phyloP scores from a whole-genome alignment of 805 yeast genomes.

The Nakazawaea peltata region DNA sequence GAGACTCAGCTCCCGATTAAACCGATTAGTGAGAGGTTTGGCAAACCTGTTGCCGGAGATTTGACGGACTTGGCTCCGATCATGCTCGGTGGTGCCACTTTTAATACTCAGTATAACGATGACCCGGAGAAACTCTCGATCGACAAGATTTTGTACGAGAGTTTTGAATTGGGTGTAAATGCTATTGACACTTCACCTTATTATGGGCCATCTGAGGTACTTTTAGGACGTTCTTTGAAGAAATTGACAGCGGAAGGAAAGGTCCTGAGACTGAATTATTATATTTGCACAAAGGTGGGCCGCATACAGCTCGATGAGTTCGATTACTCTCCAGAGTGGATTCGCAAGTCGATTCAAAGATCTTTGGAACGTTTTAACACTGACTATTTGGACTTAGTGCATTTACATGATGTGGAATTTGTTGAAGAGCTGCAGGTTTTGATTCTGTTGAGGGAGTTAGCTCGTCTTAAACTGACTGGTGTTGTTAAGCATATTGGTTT shows the following conservation, averaged over 20 bases:
- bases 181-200: conserved; percentile 92
- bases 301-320: conserved; percentile 60
- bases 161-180: conserved; percentile 59
- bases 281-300: conserved; percentile 82
- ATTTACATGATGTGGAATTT: conserved; percentile 87
- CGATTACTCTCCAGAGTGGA: conserved; percentile 59
- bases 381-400: conserved; percentile 67
- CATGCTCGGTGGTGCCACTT: conserved; percentile 82
- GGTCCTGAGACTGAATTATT: conserved; percentile 53
- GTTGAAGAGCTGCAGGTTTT: conserved; percentile 44
- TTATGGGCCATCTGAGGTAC: conserved; percentile 79
- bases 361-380: conserved; percentile 64
- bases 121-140: conserved; percentile 58
- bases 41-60: conserved; percentile 12
- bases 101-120: conserved; percentile 71
- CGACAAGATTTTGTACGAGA: conserved; percentile 45
- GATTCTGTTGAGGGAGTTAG: conserved; percentile 57
- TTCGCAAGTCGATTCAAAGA: conserved; percentile 55
- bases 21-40: conserved; percentile 1
- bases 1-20: too few relatives aligned
- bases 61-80: conserved; percentile 41
- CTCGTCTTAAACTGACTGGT: conserved; percentile 55
- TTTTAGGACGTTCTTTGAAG: conserved; percentile 62
- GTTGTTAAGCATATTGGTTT: conserved; percentile 60
- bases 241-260: conserved; percentile 23